These are phyloP conservation scores for Nemania abortiva DNA, from an alignment of 2,329 filamentous ascomycete species.

Conservation along the genomic window DNA sequence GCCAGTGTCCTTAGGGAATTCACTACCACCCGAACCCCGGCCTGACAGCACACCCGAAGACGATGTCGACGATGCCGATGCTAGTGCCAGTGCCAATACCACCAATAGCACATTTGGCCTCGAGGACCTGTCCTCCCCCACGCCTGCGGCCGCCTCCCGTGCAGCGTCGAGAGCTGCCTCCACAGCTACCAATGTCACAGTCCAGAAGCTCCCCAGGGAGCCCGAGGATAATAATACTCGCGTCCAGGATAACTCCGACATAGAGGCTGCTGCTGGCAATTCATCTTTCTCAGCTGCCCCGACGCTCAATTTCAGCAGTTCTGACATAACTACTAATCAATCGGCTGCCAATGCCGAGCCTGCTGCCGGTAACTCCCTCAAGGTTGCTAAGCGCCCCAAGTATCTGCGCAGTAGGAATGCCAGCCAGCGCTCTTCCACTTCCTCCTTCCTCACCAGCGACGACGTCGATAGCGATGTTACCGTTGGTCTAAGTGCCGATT, in stretches of 20 bases:
- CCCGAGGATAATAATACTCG: slow-evolving; percentile 38
- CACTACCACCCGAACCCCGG: slow-evolving; percentile 19
- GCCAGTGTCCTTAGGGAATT: slow-evolving; percentile 17
- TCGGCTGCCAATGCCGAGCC: slow-evolving; percentile 58
- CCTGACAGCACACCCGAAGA: slow-evolving; percentile 20
- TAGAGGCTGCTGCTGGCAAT: slow-evolving; percentile 53
- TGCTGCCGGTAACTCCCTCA: slow-evolving; percentile 61
- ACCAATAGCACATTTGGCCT: slow-evolving; percentile 59
- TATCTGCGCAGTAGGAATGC: slow-evolving; percentile 69
- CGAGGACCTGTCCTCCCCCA: slow-evolving; percentile 68
- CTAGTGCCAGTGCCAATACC: slow-evolving; percentile 26
- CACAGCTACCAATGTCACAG: slow-evolving; percentile 53
- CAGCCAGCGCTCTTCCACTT: slow-evolving; percentile 71
- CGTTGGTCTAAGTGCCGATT: slow-evolving; percentile 76
- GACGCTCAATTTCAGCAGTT: slow-evolving; percentile 51
- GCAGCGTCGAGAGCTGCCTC: slow-evolving; percentile 62
- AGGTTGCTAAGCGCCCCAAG: slow-evolving; percentile 63
- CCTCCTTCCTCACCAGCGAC: slow-evolving; percentile 69
- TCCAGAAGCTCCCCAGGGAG: slow-evolving; percentile 37
- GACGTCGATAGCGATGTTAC: slow-evolving; percentile 81
- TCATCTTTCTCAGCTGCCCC: slow-evolving; percentile 45
- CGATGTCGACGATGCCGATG: background rate
- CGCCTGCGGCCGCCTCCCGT: slow-evolving; percentile 66
- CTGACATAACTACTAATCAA: slow-evolving; percentile 52
- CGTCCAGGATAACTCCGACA: slow-evolving; percentile 45